Conservation (phyloP, 345 rosid species). For the Brassica napus region DNA sequence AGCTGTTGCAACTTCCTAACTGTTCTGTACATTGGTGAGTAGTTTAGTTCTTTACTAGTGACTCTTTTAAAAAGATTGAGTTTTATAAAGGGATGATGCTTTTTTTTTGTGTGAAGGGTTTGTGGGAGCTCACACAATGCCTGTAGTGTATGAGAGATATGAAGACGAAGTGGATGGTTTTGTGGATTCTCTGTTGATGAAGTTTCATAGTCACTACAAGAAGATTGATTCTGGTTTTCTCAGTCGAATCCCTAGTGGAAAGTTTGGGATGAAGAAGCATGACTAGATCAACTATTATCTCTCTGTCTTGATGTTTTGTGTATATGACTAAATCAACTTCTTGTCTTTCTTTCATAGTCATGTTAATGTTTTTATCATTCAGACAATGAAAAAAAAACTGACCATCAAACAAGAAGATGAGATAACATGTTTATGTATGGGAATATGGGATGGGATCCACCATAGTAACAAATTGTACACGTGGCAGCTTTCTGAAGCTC, state of each 20-base stretch:
- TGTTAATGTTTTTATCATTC: background rate
- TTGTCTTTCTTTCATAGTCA: background rate
- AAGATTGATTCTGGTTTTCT: conserved; percentile 66
- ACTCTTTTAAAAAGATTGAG: background rate
- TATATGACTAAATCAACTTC: background rate
- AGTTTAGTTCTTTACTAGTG: background rate
- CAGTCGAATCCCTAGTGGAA: conserved; percentile 78
- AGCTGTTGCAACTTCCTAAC: conserved; percentile 96
- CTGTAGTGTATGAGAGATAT: conserved; percentile 79
- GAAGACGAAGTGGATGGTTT: conserved; percentile 80
- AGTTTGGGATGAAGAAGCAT: conserved; percentile 58
- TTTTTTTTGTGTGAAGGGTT: conserved; percentile 54
- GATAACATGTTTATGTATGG: conserved; percentile 4
- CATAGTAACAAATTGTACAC: conserved; percentile 1
- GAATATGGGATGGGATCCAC: conserved; percentile 14
- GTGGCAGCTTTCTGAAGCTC: conserved; percentile 27
- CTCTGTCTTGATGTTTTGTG: background rate
- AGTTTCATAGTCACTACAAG: conserved; percentile 60
- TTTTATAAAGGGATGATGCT: background rate
- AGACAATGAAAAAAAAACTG: background rate
- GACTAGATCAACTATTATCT: conserved; percentile 35
- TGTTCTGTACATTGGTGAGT: conserved; percentile 81
- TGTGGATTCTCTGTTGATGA: conserved; percentile 47
- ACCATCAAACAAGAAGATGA: conserved; percentile 20
- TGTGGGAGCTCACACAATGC: conserved; percentile 89